Evolutionary conservation across 2,329 filamentous ascomycete species (phyloP).

Genomic region (Pyricularia sp.): DNA sequence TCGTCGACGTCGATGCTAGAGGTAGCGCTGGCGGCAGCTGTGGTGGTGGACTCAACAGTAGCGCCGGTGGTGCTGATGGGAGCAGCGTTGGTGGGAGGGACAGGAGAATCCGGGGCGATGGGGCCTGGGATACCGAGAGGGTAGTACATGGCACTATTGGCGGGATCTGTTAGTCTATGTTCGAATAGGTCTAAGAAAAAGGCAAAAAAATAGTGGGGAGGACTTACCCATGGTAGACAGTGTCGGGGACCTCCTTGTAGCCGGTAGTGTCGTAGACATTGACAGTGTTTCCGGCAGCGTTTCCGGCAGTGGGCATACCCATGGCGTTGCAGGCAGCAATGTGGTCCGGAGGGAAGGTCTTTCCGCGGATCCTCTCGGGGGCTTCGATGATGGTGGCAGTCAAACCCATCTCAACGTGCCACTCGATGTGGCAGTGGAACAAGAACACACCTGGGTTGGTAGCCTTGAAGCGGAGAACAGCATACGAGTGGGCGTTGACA

Average conservation of each 20-base stretch:
- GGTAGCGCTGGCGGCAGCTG: not conserved
- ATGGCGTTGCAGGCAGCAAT: slow-evolving; percentile 33
- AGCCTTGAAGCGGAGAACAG: slow-evolving; percentile 40
- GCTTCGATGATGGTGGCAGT: slow-evolving; percentile 46
- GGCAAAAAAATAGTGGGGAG: not conserved
- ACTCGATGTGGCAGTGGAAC: slow-evolving; percentile 52
- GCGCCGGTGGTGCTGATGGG: too few species aligned
- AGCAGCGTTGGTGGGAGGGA: not conserved
- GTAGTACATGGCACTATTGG: slow-evolving; percentile 5
- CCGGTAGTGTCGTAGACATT: slow-evolving; percentile 44
- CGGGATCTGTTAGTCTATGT: slow-evolving; percentile 3
- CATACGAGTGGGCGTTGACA: slow-evolving; percentile 31
- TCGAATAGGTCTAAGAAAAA: not conserved
- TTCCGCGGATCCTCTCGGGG: slow-evolving; percentile 43
- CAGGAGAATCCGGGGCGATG: not conserved
- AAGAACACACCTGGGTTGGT: slow-evolving; percentile 46
- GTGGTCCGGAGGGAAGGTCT: slow-evolving; percentile 51
- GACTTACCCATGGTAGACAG: slow-evolving; percentile 35
- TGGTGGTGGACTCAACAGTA: not conserved
- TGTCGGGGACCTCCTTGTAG: slow-evolving; percentile 39
- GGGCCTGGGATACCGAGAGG: slow-evolving; percentile 1
- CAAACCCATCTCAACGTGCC: slow-evolving; percentile 52
- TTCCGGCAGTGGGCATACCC: slow-evolving; percentile 44
- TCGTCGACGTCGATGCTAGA: not conserved
- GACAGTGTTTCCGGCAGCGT: slow-evolving; percentile 56